Conservation (phyloP, 2,329 filamentous ascomycete species). For the Nothopassalora personata region DNA sequence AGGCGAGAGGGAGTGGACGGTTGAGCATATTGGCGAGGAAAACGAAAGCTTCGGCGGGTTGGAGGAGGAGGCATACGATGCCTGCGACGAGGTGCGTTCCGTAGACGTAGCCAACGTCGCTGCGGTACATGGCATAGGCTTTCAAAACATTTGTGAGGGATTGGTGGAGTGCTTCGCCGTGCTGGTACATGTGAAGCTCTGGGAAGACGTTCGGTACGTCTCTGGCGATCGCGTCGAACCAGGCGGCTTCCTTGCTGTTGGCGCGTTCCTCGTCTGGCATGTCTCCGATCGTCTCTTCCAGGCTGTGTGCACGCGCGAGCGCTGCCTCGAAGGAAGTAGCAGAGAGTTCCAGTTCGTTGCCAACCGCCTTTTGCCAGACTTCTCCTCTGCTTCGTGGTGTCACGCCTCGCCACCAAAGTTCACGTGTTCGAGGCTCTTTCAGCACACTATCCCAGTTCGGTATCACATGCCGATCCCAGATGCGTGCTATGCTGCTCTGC, state of each 20-base stretch:
- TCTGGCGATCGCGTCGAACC: constrained; percentile 59
- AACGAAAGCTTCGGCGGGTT: constrained; percentile 60
- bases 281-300: constrained; percentile 52
- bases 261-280: constrained; percentile 41
- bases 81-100: constrained; percentile 72
- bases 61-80: constrained; percentile 66
- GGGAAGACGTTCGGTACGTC: constrained; percentile 65
- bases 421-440: constrained; percentile 61
- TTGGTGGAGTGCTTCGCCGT: constrained; percentile 61
- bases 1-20: constrained; percentile 66
- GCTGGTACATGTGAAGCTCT: constrained; percentile 64
- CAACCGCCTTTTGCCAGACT: constrained; percentile 67
- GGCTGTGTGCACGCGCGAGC: constrained; percentile 58
- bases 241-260: constrained; percentile 51
- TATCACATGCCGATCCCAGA: constrained; percentile 73
- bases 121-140: constrained; percentile 76
- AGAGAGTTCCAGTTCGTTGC: constrained; percentile 66
- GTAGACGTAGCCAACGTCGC: constrained; percentile 71
- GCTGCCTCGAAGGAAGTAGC: constrained; percentile 66
- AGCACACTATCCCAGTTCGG: constrained; percentile 71
- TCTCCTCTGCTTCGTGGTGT: constrained; percentile 63
- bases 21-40: constrained; percentile 73
- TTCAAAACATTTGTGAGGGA: constrained; percentile 66
- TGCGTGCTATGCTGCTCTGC: constrained; percentile 46
- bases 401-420: constrained; percentile 78